A percentile compares a stretch with the other conserved stretches of the same genome.
Evolutionary conservation across 2,329 filamentous ascomycete genomes (phyloP).

Genomic region (Falciphora oryzae): DNA sequence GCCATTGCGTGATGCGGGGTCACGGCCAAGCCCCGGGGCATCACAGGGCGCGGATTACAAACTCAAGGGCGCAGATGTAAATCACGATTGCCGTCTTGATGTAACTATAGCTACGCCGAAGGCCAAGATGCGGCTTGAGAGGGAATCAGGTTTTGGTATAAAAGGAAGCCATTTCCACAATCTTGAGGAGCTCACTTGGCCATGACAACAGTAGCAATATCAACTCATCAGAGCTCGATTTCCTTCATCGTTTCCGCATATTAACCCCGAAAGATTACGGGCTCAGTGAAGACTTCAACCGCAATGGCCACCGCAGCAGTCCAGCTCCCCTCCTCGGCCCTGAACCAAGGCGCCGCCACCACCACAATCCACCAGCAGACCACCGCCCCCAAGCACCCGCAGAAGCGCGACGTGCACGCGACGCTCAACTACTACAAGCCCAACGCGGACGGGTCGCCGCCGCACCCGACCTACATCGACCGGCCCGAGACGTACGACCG

Average conservation of each 20-base stretch:
- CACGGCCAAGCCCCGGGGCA: neutral
- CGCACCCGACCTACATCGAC: slow-evolving; percentile 34
- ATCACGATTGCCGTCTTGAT: too few species aligned
- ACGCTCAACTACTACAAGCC: slow-evolving; percentile 24
- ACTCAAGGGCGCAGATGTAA: neutral
- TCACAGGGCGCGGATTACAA: neutral
- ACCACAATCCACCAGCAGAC: neutral
- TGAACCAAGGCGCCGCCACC: neutral
- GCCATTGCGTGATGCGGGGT: slow-evolving; percentile 13
- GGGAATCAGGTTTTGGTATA: neutral
- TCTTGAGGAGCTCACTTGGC: neutral
- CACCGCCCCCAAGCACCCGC: neutral
- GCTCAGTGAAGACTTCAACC: too few species aligned
- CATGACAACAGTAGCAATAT: neutral
- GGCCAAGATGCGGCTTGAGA: too few species aligned
- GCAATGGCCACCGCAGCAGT: slow-evolving; percentile 14
- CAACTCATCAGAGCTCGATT: too few species aligned
- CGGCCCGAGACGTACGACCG: slow-evolving; percentile 61
- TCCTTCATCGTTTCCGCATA: too few species aligned
- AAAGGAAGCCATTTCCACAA: neutral
- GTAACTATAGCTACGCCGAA: too few species aligned
- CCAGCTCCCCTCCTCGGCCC: slow-evolving; percentile 6
- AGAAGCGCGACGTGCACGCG: slow-evolving; percentile 18
- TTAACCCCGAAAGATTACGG: too few species aligned
- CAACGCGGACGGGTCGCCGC: slow-evolving; percentile 21